phyloP scores from a whole-genome alignment of 306 rosid genomes.

The Inga leiocalycina region DNA sequence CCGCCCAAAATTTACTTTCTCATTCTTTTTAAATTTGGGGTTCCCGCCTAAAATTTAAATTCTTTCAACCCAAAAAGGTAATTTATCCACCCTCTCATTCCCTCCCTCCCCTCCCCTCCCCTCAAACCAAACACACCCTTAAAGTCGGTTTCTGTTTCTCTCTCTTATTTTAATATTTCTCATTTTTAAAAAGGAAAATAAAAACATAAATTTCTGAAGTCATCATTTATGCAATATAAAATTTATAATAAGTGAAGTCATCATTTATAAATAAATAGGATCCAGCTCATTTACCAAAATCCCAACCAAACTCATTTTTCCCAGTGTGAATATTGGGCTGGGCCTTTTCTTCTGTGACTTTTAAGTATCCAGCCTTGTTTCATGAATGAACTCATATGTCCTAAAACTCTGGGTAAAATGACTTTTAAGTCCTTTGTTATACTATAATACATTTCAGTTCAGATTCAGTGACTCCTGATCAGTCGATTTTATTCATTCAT shows the following conservation, averaged over 20 bases:
- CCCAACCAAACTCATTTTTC: background rate
- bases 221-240: background rate
- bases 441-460: background rate
- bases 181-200: no score
- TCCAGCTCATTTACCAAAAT: background rate
- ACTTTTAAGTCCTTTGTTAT: background rate
- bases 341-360: background rate
- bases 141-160: background rate
- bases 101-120: no score
- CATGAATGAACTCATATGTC: background rate
- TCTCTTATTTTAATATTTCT: no score
- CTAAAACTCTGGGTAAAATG: background rate
- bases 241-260: no score
- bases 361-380: background rate
- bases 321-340: background rate
- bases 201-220: background rate
- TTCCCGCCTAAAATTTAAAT: no score
- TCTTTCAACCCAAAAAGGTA: no score
- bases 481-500: background rate
- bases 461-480: background rate
- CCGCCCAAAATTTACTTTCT: no score
- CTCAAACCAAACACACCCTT: no score
- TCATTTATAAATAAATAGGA: no score
- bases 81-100: no score
- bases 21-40: no score